Conservation (phyloP, 139 green algal genomes). For the Chlamydomonas incerta region DNA sequence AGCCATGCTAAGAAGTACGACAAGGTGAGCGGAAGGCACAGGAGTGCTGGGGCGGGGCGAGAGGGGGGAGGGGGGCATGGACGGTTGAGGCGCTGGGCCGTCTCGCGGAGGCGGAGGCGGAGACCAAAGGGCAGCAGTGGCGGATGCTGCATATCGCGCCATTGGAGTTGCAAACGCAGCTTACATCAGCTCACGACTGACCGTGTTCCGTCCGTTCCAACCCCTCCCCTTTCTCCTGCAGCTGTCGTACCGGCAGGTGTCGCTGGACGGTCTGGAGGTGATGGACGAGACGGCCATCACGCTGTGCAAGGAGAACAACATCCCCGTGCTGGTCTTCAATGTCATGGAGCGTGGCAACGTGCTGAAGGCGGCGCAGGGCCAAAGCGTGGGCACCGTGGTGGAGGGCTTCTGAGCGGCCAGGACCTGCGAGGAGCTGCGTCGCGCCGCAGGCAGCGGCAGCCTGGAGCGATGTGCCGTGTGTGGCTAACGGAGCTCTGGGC, state of each 20-base stretch:
- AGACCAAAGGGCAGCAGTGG: no score
- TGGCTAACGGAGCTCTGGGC: no score
- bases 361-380: conserved; percentile 54
- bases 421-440: no score
- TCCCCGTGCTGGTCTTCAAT: conserved; percentile 96
- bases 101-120: no score
- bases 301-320: conserved; percentile 97
- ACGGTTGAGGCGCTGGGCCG: no score
- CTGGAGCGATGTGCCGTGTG: no score
- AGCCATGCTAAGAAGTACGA: conserved; percentile 77
- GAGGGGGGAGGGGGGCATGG: not conserved
- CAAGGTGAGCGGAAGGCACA: conserved; percentile 4
- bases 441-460: no score
- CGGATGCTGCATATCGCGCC: no score
- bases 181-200: no score
- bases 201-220: not conserved
- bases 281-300: conserved; percentile 99
- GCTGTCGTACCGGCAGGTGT: conserved; percentile 63
- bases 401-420: not conserved
- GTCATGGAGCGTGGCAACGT: conserved; percentile 85
- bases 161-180: no score
- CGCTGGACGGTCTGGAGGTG: conserved; percentile 70
- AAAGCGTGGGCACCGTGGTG: conserved; percentile 64
- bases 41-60: not conserved
- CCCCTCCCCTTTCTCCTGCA: not conserved